Conservation (phyloP, 192 early-diverging fungal species). For the Radiomyces spectabilis region DNA sequence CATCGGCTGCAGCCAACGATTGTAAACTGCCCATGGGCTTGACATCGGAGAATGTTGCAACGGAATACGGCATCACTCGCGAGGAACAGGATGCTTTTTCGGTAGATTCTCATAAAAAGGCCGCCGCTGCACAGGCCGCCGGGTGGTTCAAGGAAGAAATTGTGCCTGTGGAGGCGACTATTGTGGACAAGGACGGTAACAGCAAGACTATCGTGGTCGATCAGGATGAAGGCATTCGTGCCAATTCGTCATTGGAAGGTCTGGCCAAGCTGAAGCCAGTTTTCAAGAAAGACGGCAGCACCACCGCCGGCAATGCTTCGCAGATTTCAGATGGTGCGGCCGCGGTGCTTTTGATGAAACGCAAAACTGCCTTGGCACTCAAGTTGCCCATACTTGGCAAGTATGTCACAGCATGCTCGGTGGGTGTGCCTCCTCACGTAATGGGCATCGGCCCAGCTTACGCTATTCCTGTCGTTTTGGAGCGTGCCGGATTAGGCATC, state of each 20-base stretch:
- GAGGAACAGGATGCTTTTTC: slow-evolving; percentile 90
- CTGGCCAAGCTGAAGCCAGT: slow-evolving; percentile 84
- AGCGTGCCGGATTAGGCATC: slow-evolving; percentile 69
- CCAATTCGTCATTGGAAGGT: slow-evolving; percentile 63
- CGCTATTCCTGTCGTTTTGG: slow-evolving; percentile 84
- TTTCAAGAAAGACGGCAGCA: slow-evolving; percentile 74
- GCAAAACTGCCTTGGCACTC: slow-evolving; percentile 80
- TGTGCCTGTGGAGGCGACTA: slow-evolving; percentile 66
- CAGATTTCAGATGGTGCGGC: slow-evolving; percentile 99
- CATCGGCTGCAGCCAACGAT: slow-evolving; percentile 65
- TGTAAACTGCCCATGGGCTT: slow-evolving; percentile 85
- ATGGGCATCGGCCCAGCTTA: slow-evolving; percentile 98
- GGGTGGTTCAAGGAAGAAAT: slow-evolving; percentile 92
- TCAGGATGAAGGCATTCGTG: slow-evolving; percentile 92
- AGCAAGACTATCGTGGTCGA: slow-evolving; percentile 61
- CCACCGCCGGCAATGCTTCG: slow-evolving; percentile 93
- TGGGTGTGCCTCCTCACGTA: slow-evolving; percentile 87
- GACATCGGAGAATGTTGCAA: slow-evolving; percentile 96
- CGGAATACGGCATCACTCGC: slow-evolving; percentile 79
- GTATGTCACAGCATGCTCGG: slow-evolving; percentile 74
- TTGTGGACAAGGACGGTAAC: slow-evolving; percentile 72
- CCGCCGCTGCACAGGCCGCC: slow-evolving; percentile 81
- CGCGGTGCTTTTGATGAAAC: slow-evolving; percentile 91
- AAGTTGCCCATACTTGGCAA: slow-evolving; percentile 80
- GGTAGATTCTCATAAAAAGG: slow-evolving; percentile 77